These are phyloP conservation scores for Heliamphora ciliata DNA, from an alignment of 179 eudicot genomes.

Conservation along the genomic window DNA sequence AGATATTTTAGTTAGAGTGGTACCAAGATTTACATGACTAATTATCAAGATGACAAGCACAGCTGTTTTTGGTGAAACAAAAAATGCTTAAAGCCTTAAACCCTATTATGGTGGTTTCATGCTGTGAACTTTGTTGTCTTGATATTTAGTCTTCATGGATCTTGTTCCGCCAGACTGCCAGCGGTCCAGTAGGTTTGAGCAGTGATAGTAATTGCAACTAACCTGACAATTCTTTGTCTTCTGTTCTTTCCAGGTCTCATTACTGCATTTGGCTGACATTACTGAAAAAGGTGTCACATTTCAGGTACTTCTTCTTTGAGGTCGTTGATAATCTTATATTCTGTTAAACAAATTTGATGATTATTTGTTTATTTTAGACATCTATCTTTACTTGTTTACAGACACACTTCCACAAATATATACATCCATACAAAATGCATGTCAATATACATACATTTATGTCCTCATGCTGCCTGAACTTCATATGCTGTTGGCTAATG, in stretches of 20 bases:
- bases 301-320: conserved; percentile 42
- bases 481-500: not conserved
- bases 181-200: not conserved
- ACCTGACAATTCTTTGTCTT: not conserved
- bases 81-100: not conserved
- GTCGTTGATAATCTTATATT: not conserved
- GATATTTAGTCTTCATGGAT: not conserved
- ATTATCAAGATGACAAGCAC: not conserved
- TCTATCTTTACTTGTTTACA: not conserved
- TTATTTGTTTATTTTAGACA: not conserved
- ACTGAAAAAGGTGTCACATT: conserved; percentile 86
- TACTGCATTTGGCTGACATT: conserved; percentile 85
- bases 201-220: not conserved
- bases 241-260: conserved; percentile 51
- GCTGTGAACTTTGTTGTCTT: not conserved
- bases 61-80: not conserved
- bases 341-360: not conserved
- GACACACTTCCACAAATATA: not conserved
- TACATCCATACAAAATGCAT: not conserved
- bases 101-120: conserved; percentile 4
- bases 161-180: not conserved
- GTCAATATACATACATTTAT: too few relatives aligned
- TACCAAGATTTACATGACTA: not conserved
- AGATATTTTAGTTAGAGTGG: not conserved
- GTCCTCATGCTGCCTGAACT: not conserved